Evolutionary conservation across 2,329 filamentous ascomycete species (phyloP), one percentile per base, ranked within the genome.

Genomic region (Stagonosporopsis chrysanthemi): DNA sequence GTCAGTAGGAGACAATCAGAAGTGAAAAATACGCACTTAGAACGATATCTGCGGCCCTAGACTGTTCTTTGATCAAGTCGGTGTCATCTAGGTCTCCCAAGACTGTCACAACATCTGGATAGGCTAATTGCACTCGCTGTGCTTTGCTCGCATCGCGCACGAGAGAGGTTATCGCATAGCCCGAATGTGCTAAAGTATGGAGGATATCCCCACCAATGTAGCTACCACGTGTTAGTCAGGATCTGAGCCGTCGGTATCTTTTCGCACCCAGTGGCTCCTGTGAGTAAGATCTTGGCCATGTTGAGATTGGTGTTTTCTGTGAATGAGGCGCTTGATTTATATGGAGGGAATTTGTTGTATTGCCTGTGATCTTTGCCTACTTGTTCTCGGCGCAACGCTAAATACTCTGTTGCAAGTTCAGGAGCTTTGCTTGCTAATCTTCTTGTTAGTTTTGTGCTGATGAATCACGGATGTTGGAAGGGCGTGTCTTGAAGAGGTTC

Each of bases 151-250:
- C 26, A 26, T 51, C 50, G 38, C 58, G 50, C 14, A 61, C 58
- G 17, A 61, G 50, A n/a, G 43, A 48, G 19, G 50, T 44, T 22
- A 61, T 45, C 4, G 46, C 47, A 36, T 43, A 33, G 19, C 41
- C 51, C 11, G 47, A 39, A 22, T 26, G n/a, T 11, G 45, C 50
- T n/a, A 61, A 23, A 44, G 43, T 55, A 17, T 58, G 43, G 26
- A 61, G 50, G 5, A 61, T 31, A 15, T 61, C 54, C 49, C 58
- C 58, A 15, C 58, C 58, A 9, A 61, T 49, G 33, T 48, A 61
- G 22, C 58, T 58, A 15, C 24, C 2, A 12, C 8, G 0, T 6
- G n/a, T 54, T 19, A 60, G 36, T 19, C 1, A 39, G 7, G 8
- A 1, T 6, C 6, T 6, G 11, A 19, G 4, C 14, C 2, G 5